A percentile compares a stretch with the other conserved stretches of the same genome.
phyloP scores from a whole-genome alignment of 2,329 filamentous ascomycete genomes.

The Beauveria medogensis region DNA sequence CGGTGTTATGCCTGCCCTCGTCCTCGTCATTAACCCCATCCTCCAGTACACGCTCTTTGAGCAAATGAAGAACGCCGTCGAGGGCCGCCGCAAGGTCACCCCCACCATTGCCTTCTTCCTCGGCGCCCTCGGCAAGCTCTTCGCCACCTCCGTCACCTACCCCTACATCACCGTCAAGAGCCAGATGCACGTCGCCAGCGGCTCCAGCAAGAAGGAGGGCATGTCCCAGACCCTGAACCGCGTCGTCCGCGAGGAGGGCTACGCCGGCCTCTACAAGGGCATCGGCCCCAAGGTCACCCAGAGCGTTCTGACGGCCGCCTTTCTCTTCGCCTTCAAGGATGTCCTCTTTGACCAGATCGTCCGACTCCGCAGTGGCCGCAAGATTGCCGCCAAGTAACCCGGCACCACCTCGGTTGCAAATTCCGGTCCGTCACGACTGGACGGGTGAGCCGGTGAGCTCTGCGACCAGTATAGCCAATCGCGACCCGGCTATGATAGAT shows the following conservation, averaged over 20 bases:
- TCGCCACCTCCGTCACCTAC: constrained; percentile 90
- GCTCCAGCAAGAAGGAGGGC: constrained; percentile 65
- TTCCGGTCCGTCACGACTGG: neutral
- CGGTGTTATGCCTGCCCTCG: constrained; percentile 83
- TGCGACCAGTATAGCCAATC: neutral
- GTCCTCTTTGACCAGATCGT: constrained; percentile 80
- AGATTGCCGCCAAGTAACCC: constrained; percentile 26
- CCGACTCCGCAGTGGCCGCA: constrained; percentile 47
- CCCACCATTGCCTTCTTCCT: constrained; percentile 84
- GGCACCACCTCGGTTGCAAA: neutral
- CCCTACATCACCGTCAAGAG: constrained; percentile 99
- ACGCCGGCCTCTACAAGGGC: constrained; percentile 83
- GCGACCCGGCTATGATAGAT: neutral
- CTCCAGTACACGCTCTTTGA: constrained; percentile 98
- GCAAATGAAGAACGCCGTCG: constrained; percentile 87
- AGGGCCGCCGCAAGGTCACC: constrained; percentile 66
- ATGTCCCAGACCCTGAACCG: constrained; percentile 69
- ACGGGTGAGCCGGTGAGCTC: constrained; percentile 4
- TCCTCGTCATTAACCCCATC: constrained; percentile 96
- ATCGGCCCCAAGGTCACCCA: constrained; percentile 96
- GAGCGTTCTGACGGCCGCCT: constrained; percentile 90
- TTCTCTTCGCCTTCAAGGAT: constrained; percentile 97
- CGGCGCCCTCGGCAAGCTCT: constrained; percentile 86
- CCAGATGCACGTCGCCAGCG: constrained; percentile 84
- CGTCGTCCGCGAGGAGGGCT: constrained; percentile 86